Base-by-base conservation (phyloP, 257 asterid species). In the Datura wrightii region DNA sequence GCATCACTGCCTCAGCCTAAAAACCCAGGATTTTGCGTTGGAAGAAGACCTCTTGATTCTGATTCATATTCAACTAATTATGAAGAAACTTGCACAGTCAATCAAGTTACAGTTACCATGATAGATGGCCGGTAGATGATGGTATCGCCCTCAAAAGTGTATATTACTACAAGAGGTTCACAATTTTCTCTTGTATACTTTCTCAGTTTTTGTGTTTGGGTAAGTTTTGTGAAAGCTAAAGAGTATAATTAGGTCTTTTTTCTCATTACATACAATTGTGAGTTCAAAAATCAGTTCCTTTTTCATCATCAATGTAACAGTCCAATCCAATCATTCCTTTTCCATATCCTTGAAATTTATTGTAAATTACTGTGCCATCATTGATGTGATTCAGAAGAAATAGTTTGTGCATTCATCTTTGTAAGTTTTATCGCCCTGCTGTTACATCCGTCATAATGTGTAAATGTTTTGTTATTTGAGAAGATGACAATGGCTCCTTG, bases 21-120 rank as follows among this genome's bases (percentile, higher is more conserved):
- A 80, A 78, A 88, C 79, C 98, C 98, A 0, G 98, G 95, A 11
- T 94, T 90, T 80, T 92, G 94, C 86, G 83, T 90, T 5, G 95
- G 93, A 79, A 86, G 92, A 78, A 84, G 90, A 39, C 89, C 89
- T 0, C 69, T 24, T 8, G 93, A 91, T 3, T 39, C 84, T 1
- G 93, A 90, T 39, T 88, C 92, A 6, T 85, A 89, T 39, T 83
- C 93, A 7, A 72, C 85, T 74, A 88, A 89, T 87, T 85, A 80
- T 46, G 94, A 89, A 6, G 93, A 92, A 78, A 70, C 94, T 6
- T 90, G 92, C 90, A 94, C 95, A 10, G 79, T 89, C 15, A 92
- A 94, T 83, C 90, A 91, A 65, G 90, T 92, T 19, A 92, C 95
- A 6, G 90, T 91, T 36, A 92, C 97, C 63, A 72, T 87, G 78